Conservation (phyloP, 2,329 filamentous ascomycete genomes). For the Paracorniculantispora psalliotae region DNA sequence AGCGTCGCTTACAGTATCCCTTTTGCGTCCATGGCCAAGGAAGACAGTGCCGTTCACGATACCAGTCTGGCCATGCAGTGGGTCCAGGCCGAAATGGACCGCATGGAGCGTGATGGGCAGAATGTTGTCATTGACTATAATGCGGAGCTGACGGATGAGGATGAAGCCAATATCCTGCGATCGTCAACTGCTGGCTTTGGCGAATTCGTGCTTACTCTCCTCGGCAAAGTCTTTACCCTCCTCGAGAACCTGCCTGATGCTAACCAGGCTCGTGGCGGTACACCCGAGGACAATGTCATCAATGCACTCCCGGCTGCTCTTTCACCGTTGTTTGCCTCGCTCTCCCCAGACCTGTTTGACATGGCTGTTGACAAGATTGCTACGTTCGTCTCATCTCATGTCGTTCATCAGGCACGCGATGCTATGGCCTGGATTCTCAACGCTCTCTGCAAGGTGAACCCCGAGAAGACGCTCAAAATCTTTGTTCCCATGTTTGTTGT, state of each 20-base stretch:
- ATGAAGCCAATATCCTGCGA: slow-evolving; percentile 80
- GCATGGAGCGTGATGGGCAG: slow-evolving; percentile 84
- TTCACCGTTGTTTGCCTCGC: slow-evolving; percentile 80
- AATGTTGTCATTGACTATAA: slow-evolving; percentile 82
- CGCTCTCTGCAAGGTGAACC: slow-evolving; percentile 90
- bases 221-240: slow-evolving; percentile 92
- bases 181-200: slow-evolving; percentile 92
- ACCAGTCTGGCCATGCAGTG: slow-evolving; percentile 80
- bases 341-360: slow-evolving; percentile 92
- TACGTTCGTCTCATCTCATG: slow-evolving; percentile 85
- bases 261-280: slow-evolving; percentile 79
- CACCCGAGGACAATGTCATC: slow-evolving; percentile 94
- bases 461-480: slow-evolving; percentile 84
- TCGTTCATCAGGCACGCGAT: slow-evolving; percentile 93
- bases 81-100: slow-evolving; percentile 90
- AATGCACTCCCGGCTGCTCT: slow-evolving; percentile 91
- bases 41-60: slow-evolving; percentile 62
- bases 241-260: slow-evolving; percentile 93
- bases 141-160: slow-evolving; percentile 73
- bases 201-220: slow-evolving; percentile 84
- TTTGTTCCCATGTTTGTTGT: slow-evolving; percentile 86
- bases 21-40: slow-evolving; percentile 65
- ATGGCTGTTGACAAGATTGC: slow-evolving; percentile 87
- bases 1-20: slow-evolving; percentile 95
- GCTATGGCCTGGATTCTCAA: slow-evolving; percentile 99